Evolutionary conservation across 2,329 filamentous ascomycete species (phyloP), one percentile per base, ranked within the genome.

Genomic region (Endothia cerciana): DNA sequence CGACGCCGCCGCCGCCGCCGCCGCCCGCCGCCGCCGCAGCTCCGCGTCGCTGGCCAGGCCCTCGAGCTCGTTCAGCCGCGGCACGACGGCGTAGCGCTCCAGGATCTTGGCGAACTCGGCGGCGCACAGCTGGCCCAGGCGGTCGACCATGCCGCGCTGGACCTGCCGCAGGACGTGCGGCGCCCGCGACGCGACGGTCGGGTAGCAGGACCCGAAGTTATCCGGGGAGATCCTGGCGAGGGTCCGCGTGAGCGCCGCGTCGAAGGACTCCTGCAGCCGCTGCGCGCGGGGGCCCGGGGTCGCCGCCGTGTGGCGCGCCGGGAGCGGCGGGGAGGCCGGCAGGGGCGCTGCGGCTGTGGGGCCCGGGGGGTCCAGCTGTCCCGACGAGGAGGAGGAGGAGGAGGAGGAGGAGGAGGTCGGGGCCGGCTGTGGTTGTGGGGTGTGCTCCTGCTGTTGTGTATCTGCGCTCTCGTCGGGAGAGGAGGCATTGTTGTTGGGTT

Each of bases 161-260:
- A 89, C 82, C 69, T 82, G 80, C 68, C 78, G 78, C 71, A 89
- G 78, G 45, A 83, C 80, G 8, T 75, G 77, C 30, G 84, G 83
- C 25, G 85, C 81, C 68, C 80, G 77, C 47, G 76, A 73, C 22
- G 85, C 82, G n/a, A 89, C 79, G 25, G 83, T 87, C 53, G 87
- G 87, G 74, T 87, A 90, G 76, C 87, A 90, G 1, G 82, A 79
- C 2, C 83, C 82, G 70, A 89, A 84, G 73, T 86, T 86, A 59
- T 83, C 80, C 77, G 82, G 86, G 69, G 77, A 81, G 63, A 89
- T 79, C 72, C 85, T 83, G 70, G 75, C 78, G 40, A 89, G 80
- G 2, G 87, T 88, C 70, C 82, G 82, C 56, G 75, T 70, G 30
- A 89, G 81, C 36, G 82, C 82, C 65, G 79, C 76, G 63, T 79